Conservation (phyloP, 202 grass and related monocot species). For the Panicum hallii region DNA sequence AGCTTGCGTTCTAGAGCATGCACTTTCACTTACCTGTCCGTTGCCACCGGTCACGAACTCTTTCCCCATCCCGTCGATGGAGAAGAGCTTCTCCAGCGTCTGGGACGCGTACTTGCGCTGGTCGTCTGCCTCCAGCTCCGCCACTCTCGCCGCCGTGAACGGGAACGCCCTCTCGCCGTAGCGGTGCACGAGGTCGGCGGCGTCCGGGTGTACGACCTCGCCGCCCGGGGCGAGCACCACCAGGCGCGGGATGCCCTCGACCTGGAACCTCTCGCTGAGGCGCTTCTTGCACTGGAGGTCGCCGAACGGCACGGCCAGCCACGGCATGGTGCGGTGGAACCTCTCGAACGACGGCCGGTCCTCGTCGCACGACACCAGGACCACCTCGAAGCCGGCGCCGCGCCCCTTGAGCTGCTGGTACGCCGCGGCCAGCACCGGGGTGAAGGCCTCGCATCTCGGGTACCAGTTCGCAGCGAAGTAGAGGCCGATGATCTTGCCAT, state of each 20-base stretch:
- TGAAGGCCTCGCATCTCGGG: conserved; percentile 68
- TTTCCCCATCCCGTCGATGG: conserved; percentile 51
- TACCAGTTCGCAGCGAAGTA: conserved; percentile 81
- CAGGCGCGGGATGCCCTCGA: conserved; percentile 73
- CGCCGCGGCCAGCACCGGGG: conserved; percentile 53
- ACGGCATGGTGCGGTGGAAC: conserved; percentile 70
- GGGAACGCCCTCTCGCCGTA: conserved; percentile 62
- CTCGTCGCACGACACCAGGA: conserved; percentile 75
- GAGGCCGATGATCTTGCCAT: conserved; percentile 63
- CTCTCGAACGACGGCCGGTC: conserved; percentile 61
- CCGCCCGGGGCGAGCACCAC: conserved; percentile 48
- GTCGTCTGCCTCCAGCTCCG: conserved; percentile 62
- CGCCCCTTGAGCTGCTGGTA: conserved; percentile 48
- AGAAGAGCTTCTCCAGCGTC: conserved; percentile 69
- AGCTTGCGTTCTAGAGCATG: conserved; percentile 13
- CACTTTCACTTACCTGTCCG: conserved; percentile 34
- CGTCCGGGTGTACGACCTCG: conserved; percentile 40
- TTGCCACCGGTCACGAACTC: conserved; percentile 47
- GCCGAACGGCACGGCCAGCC: conserved; percentile 63
- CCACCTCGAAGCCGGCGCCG: conserved; percentile 54
- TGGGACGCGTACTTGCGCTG: conserved; percentile 58
- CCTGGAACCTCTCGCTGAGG: conserved; percentile 62
- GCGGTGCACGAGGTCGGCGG: conserved; percentile 59
- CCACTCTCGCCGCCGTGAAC: conserved; percentile 57
- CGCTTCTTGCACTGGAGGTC: conserved; percentile 59